Evolutionary conservation across 2,329 filamentous ascomycete genomes (phyloP).

Genomic region (Alternaria metachromatica): DNA sequence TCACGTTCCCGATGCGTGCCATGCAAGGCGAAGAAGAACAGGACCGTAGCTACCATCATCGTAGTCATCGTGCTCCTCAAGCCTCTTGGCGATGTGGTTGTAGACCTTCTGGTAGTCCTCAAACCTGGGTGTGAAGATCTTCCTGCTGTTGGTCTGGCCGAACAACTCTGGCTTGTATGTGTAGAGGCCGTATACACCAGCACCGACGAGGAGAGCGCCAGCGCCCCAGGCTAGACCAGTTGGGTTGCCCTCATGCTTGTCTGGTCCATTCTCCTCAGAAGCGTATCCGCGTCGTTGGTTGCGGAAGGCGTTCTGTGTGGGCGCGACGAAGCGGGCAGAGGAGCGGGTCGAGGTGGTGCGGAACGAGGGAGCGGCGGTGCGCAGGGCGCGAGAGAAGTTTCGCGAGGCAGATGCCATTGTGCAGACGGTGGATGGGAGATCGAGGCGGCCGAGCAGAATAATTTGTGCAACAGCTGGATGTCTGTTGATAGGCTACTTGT

Average conservation of each 20-base stretch:
- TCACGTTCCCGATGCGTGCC: slow-evolving; percentile 87
- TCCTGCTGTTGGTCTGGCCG: slow-evolving; percentile 42
- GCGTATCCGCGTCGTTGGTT: slow-evolving; percentile 83
- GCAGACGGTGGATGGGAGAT: slow-evolving; percentile 1
- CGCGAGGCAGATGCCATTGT: slow-evolving; percentile 47
- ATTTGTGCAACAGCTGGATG: neutral
- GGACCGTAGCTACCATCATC: slow-evolving; percentile 97
- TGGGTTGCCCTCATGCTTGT: slow-evolving; percentile 59
- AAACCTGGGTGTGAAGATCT: slow-evolving; percentile 73
- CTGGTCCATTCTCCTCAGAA: slow-evolving; percentile 58
- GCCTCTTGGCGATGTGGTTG: slow-evolving; percentile 77
- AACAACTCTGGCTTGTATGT: slow-evolving; percentile 61
- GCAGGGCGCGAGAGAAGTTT: slow-evolving; percentile 50
- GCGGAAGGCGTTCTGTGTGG: slow-evolving; percentile 72
- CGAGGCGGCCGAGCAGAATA: neutral
- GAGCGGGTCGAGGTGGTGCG: slow-evolving; percentile 66
- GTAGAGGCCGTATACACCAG: slow-evolving; percentile 53
- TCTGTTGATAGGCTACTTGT: slow-evolving; percentile 7
- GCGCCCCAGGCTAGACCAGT: slow-evolving; percentile 46
- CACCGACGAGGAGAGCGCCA: slow-evolving; percentile 36
- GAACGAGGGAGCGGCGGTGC: slow-evolving; percentile 52
- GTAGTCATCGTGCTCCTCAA: slow-evolving; percentile 92
- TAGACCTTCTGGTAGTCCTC: slow-evolving; percentile 97
- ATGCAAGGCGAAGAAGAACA: slow-evolving; percentile 86
- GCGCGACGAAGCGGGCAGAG: slow-evolving; percentile 61